Base-by-base conservation (phyloP, 352 stramenopile genomes). In the Salisapilia sapeloensis region DNA sequence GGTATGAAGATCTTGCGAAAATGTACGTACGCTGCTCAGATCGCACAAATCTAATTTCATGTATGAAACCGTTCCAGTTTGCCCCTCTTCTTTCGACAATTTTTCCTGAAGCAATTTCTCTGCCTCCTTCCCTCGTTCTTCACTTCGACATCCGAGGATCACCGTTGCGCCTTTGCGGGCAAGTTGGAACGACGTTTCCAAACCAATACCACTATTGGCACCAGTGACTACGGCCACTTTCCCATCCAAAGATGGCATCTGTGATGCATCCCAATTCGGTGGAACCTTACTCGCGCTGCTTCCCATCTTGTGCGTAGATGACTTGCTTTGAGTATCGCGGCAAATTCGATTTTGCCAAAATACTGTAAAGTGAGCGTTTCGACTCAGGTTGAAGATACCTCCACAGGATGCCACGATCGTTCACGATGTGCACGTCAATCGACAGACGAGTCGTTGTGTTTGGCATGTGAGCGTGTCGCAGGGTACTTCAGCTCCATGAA, bases 201-300 rank as follows among this genome's bases (percentile, higher is more conserved):
- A 56, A 22, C 57, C 57, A 22, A 70, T 60, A 7, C 53, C 57
- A 11, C 50, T 55, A 33, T 60, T 70, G 28, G 46, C 41, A 3
- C 56, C 56, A 2, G 56, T 65, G 16, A 65, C 38, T 12, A 70
- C 46, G 3, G 39, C 53, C 0, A 57, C 14, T 20, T 48, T 54
- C 21, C 33, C 38, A 13, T 35, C 22, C 9, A 57, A 49, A 6
- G 32, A 38, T 5, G 53, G 34, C 7, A 70, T 50, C 6, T 46
- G 13, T 14, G 40, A 46, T 15, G 40, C 49, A 16, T 42, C 15
- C 53, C 53, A 64, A 8, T 47, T 33, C 6, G 22, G 20, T 4
- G 38, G 43, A 8, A 13, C 24, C 26, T 20, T 37, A 20, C 20
- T 6, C n/a, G n/a, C n/a, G n/a, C n/a, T n/a, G n/a, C n/a, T n/a